Conservation (phyloP, 805 yeast species). For the Metschnikowia reukaufii region DNA sequence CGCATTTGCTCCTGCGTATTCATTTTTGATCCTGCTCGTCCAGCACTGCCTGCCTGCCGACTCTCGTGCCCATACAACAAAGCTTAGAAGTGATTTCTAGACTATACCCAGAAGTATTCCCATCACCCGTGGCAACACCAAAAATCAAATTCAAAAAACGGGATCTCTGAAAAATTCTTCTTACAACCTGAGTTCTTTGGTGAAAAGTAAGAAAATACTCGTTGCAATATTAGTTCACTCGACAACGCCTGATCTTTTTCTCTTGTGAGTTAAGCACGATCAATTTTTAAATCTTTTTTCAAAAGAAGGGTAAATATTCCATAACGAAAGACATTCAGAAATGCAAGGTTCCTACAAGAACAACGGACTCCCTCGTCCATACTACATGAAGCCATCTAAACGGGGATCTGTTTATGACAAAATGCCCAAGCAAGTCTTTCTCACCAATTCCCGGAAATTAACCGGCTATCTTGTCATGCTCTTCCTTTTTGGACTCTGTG, state of each 20-base stretch:
- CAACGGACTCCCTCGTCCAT: constrained; percentile 46
- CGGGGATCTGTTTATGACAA: constrained; percentile 38
- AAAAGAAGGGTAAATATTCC: no score
- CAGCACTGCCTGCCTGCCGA: not conserved
- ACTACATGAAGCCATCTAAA: constrained; percentile 45
- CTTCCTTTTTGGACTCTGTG: constrained; percentile 32
- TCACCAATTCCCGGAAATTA: constrained; percentile 37
- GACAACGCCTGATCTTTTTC: no score
- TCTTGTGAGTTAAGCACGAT: not conserved
- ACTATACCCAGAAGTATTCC: no score
- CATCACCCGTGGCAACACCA: no score
- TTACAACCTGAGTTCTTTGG: no score
- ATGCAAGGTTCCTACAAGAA: constrained; percentile 47
- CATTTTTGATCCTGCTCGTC: not conserved
- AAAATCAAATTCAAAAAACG: no score
- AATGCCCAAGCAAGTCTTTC: constrained; percentile 32
- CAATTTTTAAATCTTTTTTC: no score
- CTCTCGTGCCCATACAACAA: not conserved
- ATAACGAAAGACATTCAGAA: not conserved
- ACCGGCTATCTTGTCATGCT: constrained; percentile 40
- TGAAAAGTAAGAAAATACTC: no score
- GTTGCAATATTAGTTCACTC: no score
- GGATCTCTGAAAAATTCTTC: no score
- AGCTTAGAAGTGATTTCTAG: not conserved
- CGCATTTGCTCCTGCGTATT: constrained; percentile 1